Conservation (phyloP, 2,329 filamentous ascomycete genomes). For the Apiospora hydei region DNA sequence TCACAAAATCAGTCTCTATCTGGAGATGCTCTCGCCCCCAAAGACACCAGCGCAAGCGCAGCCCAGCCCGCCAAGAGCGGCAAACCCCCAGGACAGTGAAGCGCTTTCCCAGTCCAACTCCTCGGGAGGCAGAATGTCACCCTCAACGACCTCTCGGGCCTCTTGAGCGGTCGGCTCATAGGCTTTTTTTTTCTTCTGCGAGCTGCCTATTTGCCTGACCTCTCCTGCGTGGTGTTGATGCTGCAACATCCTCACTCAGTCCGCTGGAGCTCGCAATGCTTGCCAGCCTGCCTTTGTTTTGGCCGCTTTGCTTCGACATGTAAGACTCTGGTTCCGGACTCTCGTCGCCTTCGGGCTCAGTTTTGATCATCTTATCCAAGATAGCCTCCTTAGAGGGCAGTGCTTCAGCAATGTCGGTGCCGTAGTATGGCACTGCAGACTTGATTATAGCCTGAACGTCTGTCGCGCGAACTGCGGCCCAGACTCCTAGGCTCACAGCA, state of each 20-base stretch:
- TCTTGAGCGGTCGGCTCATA: conserved; percentile 49
- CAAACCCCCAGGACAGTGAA: conserved; percentile 55
- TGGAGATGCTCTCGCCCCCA: conserved; percentile 54
- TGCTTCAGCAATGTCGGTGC: background rate
- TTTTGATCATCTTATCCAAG: conserved; percentile 27
- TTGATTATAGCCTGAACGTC: conserved; percentile 58
- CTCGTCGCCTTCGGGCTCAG: conserved; percentile 29
- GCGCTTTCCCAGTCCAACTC: conserved; percentile 56
- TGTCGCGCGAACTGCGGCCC: conserved; percentile 62
- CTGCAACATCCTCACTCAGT: conserved; percentile 31
- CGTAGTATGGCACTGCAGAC: conserved; percentile 44
- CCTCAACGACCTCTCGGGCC: conserved; percentile 43
- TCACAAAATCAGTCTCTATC: conserved; percentile 35
- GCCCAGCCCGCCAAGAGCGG: conserved; percentile 52
- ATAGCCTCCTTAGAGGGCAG: background rate
- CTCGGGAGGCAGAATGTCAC: conserved; percentile 49
- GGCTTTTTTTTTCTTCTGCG: conserved; percentile 39
- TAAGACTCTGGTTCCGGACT: conserved; percentile 24
- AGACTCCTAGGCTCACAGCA: conserved; percentile 59
- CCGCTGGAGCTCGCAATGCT: conserved; percentile 33
- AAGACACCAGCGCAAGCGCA: conserved; percentile 53
- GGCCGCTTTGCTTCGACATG: conserved; percentile 36
- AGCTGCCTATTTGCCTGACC: conserved; percentile 37
- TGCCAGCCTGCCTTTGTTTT: conserved; percentile 31
- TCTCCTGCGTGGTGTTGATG: conserved; percentile 26